These are phyloP conservation scores for Aspergillus conjunctus DNA, from an alignment of 495 filamentous ascomycete species.

Conservation along the genomic window DNA sequence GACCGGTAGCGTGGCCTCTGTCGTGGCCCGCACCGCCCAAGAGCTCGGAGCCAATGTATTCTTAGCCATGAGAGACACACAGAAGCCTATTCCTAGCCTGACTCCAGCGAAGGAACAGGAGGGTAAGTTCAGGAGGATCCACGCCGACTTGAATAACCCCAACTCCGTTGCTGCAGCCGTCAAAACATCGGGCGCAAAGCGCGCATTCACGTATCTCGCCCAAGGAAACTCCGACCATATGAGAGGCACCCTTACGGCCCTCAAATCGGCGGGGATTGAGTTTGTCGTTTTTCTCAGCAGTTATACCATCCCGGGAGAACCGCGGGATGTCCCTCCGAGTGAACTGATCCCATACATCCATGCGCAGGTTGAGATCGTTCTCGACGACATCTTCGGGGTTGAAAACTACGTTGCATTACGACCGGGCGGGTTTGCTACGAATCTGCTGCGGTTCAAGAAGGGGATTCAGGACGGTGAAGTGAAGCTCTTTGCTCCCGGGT, in stretches of 20 bases:
- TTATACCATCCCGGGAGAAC: not conserved
- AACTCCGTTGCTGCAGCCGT: not conserved
- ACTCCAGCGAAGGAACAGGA: not conserved
- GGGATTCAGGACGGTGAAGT: not conserved
- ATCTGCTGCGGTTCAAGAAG: not conserved
- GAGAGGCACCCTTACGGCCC: not conserved
- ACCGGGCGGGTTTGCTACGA: not conserved
- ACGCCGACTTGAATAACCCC: slow-evolving; percentile 3
- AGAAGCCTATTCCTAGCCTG: not conserved
- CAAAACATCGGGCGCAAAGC: not conserved
- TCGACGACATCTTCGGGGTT: not conserved
- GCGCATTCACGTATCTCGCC: not conserved
- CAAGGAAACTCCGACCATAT: not conserved
- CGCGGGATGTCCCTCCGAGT: not conserved
- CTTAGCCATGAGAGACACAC: not conserved
- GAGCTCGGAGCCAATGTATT: not conserved
- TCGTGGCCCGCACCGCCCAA: not conserved
- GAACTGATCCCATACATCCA: not conserved
- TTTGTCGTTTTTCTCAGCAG: not conserved
- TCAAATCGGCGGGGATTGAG: not conserved
- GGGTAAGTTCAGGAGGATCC: not conserved
- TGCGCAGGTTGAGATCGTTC: not conserved
- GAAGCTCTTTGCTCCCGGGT: not conserved
- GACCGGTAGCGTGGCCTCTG: not conserved
- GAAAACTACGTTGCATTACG: not conserved